Evolutionary conservation across 163 green algal genomes (phyloP).

Genomic region (Chlorella variabilis): DNA sequence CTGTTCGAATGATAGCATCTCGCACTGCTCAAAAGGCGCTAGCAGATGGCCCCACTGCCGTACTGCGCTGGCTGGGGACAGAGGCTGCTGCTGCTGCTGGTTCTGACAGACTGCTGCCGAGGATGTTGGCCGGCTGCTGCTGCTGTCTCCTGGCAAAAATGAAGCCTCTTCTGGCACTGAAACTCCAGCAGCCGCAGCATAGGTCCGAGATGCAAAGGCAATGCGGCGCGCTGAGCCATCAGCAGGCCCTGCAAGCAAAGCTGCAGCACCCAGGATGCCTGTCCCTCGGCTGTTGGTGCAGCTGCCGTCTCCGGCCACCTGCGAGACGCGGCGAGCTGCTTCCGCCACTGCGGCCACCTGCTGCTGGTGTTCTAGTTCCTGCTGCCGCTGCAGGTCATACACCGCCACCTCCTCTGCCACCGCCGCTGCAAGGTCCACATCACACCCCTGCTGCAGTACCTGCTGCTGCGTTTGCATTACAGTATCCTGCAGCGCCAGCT

Average conservation of each 20-base stretch:
- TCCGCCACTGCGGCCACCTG: background rate
- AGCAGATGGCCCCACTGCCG: constrained; percentile 29
- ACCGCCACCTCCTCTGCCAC: constrained; percentile 16
- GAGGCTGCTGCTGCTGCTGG: background rate
- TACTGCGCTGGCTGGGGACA: background rate
- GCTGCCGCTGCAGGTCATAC: constrained; percentile 19
- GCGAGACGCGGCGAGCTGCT: too few species aligned
- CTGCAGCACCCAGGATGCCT: background rate
- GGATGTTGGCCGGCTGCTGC: background rate
- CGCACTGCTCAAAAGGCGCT: constrained; percentile 43
- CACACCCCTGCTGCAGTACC: background rate
- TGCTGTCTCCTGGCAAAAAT: background rate
- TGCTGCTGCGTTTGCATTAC: background rate
- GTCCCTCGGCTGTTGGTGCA: background rate
- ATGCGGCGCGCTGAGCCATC: background rate
- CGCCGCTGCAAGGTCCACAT: constrained; percentile 5
- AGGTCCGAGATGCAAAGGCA: too few species aligned
- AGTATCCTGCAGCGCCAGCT: background rate
- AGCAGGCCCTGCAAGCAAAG: background rate
- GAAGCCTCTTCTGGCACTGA: too few species aligned
- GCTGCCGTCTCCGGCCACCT: background rate
- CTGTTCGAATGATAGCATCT: constrained; percentile 31
- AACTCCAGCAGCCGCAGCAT: too few species aligned
- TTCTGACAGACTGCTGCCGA: background rate
- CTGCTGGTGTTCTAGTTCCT: constrained; percentile 15